Percentiles rank a stretch among this genome's conserved stretches.
Evolutionary conservation across 768 basidiomycete genomes (phyloP).

Genomic region (Suillus occidentalis): DNA sequence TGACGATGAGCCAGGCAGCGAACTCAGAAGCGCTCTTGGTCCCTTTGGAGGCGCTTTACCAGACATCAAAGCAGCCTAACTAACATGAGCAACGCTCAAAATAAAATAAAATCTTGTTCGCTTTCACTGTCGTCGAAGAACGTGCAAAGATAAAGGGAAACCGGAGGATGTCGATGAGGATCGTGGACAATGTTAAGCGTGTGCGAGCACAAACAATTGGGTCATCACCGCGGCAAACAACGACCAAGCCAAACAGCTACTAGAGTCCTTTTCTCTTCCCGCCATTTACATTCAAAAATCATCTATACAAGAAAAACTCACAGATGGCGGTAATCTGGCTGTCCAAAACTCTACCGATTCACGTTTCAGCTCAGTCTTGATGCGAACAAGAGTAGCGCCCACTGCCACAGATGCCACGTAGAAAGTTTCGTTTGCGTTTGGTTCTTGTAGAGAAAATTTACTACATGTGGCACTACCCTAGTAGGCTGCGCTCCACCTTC

Average conservation of each 20-base stretch:
- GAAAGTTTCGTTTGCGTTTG: slow-evolving; percentile 5
- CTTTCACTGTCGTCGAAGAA: slow-evolving; percentile 12
- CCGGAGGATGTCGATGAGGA: slow-evolving; percentile 14
- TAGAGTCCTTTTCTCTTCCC: neutral
- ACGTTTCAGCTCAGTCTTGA: neutral
- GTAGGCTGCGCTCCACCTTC: neutral
- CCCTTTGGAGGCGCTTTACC: slow-evolving; percentile 77
- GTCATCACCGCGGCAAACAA: slow-evolving; percentile 6
- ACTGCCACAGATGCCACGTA: slow-evolving; percentile 5
- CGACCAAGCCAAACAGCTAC: slow-evolving; percentile 1
- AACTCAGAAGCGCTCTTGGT: slow-evolving; percentile 64
- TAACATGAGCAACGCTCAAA: slow-evolving; percentile 11
- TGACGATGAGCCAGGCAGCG: slow-evolving; percentile 32
- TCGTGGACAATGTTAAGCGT: slow-evolving; percentile 9
- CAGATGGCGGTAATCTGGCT: neutral
- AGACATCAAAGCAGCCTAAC: slow-evolving; percentile 50
- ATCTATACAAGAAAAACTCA: neutral
- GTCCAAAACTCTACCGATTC: neutral
- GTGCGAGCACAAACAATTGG: slow-evolving; percentile 9
- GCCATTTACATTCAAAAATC: slow-evolving; percentile 2
- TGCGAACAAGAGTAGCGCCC: slow-evolving; percentile 1
- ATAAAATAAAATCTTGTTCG: slow-evolving; percentile 4
- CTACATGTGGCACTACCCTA: neutral
- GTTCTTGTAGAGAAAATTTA: slow-evolving; percentile 5
- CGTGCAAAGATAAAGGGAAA: slow-evolving; percentile 8